These are phyloP conservation scores for Lentinula edodes DNA, from an alignment of 768 basidiomycete species.

Conservation along the genomic window DNA sequence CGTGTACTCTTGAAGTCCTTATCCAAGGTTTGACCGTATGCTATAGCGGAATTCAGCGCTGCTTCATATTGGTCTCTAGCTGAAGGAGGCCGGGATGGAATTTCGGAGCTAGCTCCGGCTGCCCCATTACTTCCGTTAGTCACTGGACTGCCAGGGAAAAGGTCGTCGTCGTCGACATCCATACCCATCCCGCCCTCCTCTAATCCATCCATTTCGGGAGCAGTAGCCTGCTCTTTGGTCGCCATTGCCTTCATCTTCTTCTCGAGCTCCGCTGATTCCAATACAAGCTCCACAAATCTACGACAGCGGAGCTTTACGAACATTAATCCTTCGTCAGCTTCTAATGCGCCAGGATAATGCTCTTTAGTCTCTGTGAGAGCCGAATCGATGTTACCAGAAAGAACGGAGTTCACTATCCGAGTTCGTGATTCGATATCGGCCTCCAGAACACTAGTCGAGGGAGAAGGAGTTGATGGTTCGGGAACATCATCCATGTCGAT, in stretches of 20 bases:
- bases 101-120: constrained; percentile 14
- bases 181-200: constrained; percentile 51
- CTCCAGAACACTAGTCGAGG: constrained; percentile 19
- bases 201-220: constrained; percentile 27
- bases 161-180: constrained; percentile 48
- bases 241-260: constrained; percentile 46
- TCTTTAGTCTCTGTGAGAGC: constrained; percentile 52
- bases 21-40: constrained; percentile 69
- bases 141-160: neutral
- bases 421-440: constrained; percentile 63
- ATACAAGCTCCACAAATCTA: constrained; percentile 78
- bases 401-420: constrained; percentile 64
- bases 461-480: constrained; percentile 10
- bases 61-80: constrained; percentile 37
- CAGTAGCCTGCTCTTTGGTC: constrained; percentile 20
- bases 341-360: constrained; percentile 61
- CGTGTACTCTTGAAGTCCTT: constrained; percentile 61
- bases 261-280: constrained; percentile 66
- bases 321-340: constrained; percentile 63
- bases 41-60: constrained; percentile 59
- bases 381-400: constrained; percentile 64
- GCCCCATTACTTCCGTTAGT: constrained; percentile 2
- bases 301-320: constrained; percentile 80
- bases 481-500: constrained; percentile 41
- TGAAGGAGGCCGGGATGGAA: constrained; percentile 9